These are phyloP conservation scores for Fusarium papillatum DNA, from an alignment of 2,329 filamentous ascomycete genomes.

Conservation along the genomic window DNA sequence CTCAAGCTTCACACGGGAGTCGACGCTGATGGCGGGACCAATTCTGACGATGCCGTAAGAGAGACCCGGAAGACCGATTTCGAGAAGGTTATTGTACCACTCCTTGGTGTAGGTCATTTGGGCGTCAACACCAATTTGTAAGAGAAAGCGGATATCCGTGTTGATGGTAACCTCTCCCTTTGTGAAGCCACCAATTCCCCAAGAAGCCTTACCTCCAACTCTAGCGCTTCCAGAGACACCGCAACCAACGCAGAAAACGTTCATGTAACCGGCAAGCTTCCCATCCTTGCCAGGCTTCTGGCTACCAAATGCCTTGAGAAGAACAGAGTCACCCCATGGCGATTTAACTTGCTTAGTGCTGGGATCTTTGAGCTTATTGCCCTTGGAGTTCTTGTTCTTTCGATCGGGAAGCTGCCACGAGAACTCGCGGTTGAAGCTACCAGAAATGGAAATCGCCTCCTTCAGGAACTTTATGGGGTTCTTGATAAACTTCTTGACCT, in stretches of 20 bases:
- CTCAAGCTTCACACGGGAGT: constrained; percentile 23
- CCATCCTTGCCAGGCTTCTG: constrained; percentile 16
- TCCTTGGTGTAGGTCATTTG: not conserved
- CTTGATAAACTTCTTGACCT: not conserved
- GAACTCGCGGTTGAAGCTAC: constrained; percentile 27
- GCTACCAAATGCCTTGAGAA: constrained; percentile 44
- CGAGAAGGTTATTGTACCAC: not conserved
- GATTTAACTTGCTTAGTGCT: constrained; percentile 38
- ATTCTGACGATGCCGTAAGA: not conserved
- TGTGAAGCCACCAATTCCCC: not conserved
- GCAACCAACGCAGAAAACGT: constrained; percentile 49
- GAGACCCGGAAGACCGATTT: not conserved
- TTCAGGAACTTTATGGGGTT: not conserved
- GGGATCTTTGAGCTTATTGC: constrained; percentile 26
- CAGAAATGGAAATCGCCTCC: constrained; percentile 17
- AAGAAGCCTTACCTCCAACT: constrained; percentile 43
- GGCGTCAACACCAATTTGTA: not conserved
- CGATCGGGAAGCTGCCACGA: constrained; percentile 37
- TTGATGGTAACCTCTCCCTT: not conserved
- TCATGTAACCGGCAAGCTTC: constrained; percentile 35
- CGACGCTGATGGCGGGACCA: not conserved
- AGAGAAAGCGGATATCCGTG: not conserved
- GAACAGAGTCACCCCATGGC: constrained; percentile 46
- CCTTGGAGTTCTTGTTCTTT: constrained; percentile 12
- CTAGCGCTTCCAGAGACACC: constrained; percentile 44